Base-by-base conservation (phyloP, 106 monocot genomes). In the Cymbidium sinense region DNA sequence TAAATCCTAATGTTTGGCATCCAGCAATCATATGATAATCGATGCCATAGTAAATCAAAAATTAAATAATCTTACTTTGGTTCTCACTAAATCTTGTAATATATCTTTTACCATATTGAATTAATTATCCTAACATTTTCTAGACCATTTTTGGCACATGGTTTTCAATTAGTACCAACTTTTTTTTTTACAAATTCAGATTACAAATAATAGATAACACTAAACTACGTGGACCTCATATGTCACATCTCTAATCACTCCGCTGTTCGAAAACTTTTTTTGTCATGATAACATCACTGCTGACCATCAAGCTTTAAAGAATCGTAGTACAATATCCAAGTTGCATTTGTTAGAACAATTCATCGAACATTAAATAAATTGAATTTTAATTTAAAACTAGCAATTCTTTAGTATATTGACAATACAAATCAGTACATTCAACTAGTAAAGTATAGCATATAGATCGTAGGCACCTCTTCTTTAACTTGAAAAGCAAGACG, bases 401-500 rank as follows among this genome's bases (percentile, higher is more conserved):
- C 47, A 13, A 13, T 47, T 47, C 13, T 1, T 13, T 58, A 58
- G 58, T 11, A 58, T 58, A 58, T 58, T 23, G 58, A 58, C 0
- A 58, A 58, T n/a, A 47, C 47, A 58, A 23, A 58, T 58, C 21
- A 58, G n/a, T n/a, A 23, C 28, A 67, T 30, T 28, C 12, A 67
- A 31, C 28, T n/a, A 67, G 33, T 67, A 67, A 77, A 70, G 5
- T 27, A 73, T 76, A 25, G 31, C 47, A 50, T 79, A 30, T 41
- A 7, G 72, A 4, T 19, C 7, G 21, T 67, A 54, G 0, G 39
- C 37, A 81, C 84, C 79, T 85, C 85, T 77, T 85, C 74, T 76
- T 87, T 82, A 54, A 84, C 79, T 72, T 76, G 64, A 70, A 11
- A 70, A 69, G 77, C 77, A 58, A 83, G 65, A 44, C 87, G 85